A percentile compares a stretch with the other conserved stretches of the same genome.
These are phyloP conservation scores for Knoxia roxburghii DNA, from an alignment of 257 asterid species.

Conservation along the genomic window DNA sequence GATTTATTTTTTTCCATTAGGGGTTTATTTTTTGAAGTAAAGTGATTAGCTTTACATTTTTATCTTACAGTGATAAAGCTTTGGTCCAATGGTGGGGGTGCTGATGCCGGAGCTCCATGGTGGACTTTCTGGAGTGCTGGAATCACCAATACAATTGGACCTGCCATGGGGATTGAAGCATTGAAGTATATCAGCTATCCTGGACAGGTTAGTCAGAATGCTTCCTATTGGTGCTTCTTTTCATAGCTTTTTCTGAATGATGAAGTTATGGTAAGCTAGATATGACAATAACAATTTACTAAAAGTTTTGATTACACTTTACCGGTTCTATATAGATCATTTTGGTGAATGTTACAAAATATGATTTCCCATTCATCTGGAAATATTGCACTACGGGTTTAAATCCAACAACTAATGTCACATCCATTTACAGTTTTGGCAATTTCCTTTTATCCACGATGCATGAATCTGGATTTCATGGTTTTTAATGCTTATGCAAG, in stretches of 20 bases:
- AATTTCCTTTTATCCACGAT: background rate
- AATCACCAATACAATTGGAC: constrained; percentile 87
- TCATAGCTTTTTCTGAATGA: too few relatives aligned
- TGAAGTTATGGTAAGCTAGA: background rate
- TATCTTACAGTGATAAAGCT: constrained; percentile 62
- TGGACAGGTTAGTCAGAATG: constrained; percentile 55
- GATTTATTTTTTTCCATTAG: background rate
- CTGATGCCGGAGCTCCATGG: constrained; percentile 97
- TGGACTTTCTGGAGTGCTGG: constrained; percentile 99
- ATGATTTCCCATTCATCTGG: background rate
- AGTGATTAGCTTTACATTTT: constrained; percentile 3
- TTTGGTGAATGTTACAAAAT: background rate
- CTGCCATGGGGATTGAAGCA: constrained; percentile 98
- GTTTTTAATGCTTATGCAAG: constrained; percentile 22
- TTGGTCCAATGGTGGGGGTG: constrained; percentile 68
- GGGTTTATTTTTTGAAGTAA: background rate
- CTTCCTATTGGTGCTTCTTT: constrained; percentile 1
- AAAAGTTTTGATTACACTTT: background rate
- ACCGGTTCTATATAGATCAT: background rate
- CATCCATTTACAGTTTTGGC: background rate
- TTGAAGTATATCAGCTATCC: constrained; percentile 94
- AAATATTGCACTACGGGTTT: background rate
- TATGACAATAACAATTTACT: too few relatives aligned
- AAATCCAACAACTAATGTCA: background rate
- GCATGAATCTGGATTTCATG: background rate